A percentile compares a stretch with the other conserved stretches of the same genome.
Evolutionary conservation across 441 rosid genomes (phyloP).

Genomic region (Bruguiera hainesii): DNA sequence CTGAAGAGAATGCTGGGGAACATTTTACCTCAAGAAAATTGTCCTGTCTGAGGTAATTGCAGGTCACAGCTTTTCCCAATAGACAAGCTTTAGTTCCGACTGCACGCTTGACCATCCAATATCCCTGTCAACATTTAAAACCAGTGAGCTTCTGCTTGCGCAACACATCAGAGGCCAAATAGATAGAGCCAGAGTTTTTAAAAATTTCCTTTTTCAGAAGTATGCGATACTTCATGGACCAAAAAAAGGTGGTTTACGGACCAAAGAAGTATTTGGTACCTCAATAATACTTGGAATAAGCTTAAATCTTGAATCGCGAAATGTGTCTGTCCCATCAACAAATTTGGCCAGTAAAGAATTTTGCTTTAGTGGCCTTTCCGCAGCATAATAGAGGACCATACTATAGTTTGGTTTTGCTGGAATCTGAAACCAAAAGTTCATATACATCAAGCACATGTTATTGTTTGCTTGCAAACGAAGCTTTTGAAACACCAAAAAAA

Average conservation of each 20-base stretch:
- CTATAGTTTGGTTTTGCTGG: constrained; percentile 93
- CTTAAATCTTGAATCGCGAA: constrained; percentile 84
- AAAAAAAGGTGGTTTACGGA: too few relatives aligned
- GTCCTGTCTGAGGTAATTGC: constrained; percentile 86
- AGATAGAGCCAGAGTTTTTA: too few relatives aligned
- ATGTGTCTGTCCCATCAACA: constrained; percentile 67
- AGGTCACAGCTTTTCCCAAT: constrained; percentile 95
- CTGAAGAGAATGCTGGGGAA: neutral
- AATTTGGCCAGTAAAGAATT: constrained; percentile 71
- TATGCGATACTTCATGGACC: neutral
- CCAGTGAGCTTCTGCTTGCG: neutral
- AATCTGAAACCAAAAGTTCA: constrained; percentile 47
- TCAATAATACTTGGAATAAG: constrained; percentile 82
- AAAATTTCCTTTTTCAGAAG: neutral
- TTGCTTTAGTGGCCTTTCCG: constrained; percentile 71
- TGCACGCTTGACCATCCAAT: constrained; percentile 96
- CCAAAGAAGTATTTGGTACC: constrained; percentile 39
- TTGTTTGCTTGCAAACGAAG: too few relatives aligned
- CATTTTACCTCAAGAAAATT: constrained; percentile 80
- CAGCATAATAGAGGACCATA: constrained; percentile 75
- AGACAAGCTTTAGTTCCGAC: constrained; percentile 95
- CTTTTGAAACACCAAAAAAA: constrained; percentile 33
- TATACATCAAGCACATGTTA: neutral
- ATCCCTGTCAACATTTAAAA: constrained; percentile 49
- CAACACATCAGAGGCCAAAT: constrained; percentile 8